phyloP scores from a whole-genome alignment of 1,139 yeast genomes.

The Nakaseomyces delphensis region DNA sequence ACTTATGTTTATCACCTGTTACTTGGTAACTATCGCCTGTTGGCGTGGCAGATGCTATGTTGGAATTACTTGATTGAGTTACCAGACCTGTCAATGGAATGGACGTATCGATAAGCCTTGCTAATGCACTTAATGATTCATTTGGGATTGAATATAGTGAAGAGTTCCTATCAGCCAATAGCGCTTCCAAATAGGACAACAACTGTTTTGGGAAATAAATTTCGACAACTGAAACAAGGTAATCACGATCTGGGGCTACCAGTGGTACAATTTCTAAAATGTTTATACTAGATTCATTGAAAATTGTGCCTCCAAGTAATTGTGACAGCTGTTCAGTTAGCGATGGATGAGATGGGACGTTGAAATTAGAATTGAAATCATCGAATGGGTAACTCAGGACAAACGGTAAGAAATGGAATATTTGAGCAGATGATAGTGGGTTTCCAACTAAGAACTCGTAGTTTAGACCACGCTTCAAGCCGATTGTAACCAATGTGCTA shows the following conservation, averaged over 20 bases:
- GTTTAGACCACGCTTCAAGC: constrained; percentile 54
- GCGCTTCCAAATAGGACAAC: constrained; percentile 39
- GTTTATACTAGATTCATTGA: constrained; percentile 28
- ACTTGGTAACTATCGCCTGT: neutral
- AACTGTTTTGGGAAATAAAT: constrained; percentile 51
- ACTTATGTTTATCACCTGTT: neutral
- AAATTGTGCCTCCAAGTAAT: constrained; percentile 29
- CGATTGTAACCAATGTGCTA: constrained; percentile 50
- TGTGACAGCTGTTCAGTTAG: neutral
- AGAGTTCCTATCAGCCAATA: constrained; percentile 39
- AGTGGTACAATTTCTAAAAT: constrained; percentile 49
- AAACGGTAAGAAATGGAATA: constrained; percentile 55
- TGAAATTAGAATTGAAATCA: neutral
- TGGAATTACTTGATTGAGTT: neutral
- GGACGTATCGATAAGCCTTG: constrained; percentile 49
- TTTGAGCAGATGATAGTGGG: constrained; percentile 61
- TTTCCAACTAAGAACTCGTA: constrained; percentile 60
- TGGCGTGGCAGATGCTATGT: neutral
- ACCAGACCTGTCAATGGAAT: constrained; percentile 50
- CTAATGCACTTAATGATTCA: constrained; percentile 40
- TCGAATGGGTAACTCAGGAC: constrained; percentile 46
- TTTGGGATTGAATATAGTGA: constrained; percentile 44
- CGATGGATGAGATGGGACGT: neutral
- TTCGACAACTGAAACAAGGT: constrained; percentile 68
- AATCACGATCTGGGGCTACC: constrained; percentile 39